Evolutionary conservation across 176 grass and related monocot genomes (phyloP), one percentile per base, ranked within the genome.

Genomic region (Thinopyrum elongatum): DNA sequence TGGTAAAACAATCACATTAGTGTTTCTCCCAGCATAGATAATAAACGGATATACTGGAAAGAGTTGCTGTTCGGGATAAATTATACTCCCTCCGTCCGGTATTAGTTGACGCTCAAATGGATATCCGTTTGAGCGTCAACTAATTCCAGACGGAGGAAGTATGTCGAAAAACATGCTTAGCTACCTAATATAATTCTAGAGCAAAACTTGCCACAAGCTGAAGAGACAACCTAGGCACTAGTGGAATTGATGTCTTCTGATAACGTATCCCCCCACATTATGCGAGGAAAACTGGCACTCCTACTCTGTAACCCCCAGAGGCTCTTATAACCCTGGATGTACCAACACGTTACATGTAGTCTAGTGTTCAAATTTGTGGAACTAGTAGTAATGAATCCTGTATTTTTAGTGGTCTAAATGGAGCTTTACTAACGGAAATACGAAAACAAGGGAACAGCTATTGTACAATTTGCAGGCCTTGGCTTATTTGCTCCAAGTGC

Each of bases 1-100:
- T 98, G 79, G 70, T 67, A 76, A 83, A 86, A 80, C 17, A 86
- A 75, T 30, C 49, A 71, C 71, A 59, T 72, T 30, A 92, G 25
- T 76, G 41, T 12, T 82, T 65, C 36, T 28, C 49, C 67, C 19
- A 11, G 10, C n/a, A 19, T 85, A 70, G 62, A 79, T 22, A 64
- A 39, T 84, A 77, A 19, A 87, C 27, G 19, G 36, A 36, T 58
- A 80, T 10, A 58, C 22, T 11, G 25, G 53, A 89, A 70, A 78
- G 39, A 63, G 42, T 77, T 14, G 8, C 5, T 61, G 17, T 70
- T 28, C 41, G 14, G 23, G 62, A 61, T 66, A 86, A 74, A 65
- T 76, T 80, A 57, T 80, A 73, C 36, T 73, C 38, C 35, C 11
- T 73, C 38, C 1, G 6, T 73, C 25, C 38, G 13, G 44, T 4